Evolutionary conservation across 1,139 yeast genomes (phyloP), one percentile per base, ranked within the genome.

Genomic region (Blastobotrys proliferans): DNA sequence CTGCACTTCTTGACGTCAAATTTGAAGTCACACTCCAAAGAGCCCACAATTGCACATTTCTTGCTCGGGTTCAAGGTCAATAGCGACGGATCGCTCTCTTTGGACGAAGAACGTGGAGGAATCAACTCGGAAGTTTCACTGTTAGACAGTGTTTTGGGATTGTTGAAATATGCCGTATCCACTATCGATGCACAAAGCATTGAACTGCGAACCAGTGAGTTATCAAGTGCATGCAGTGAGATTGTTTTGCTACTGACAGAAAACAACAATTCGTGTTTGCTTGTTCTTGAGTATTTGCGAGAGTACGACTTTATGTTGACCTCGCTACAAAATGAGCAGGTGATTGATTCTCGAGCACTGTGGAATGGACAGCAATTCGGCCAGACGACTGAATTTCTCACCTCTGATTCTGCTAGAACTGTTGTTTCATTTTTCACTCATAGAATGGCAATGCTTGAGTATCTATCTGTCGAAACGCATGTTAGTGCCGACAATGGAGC

Each of bases 381-480:
- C 11, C 35, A 1, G 64, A 67, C 28, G 4, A 70, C 67, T 13
- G 37, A 48, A 33, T 62, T 70, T n/a, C 44, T 46, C 39, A 38
- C 45, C 21, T 41, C 55, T 6, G 49, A 48, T 10, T 48, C 76
- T 26, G 66, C 75, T 38, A 73, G 77, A 26, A 71, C 94, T 0
- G 68, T 86, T 43, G 67, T 79, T 35, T 69, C 80, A 0, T 83
- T 85, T 53, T 72, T 83, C 45, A 72, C 69, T 35, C 82, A 79
- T 51, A 73, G 95, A 56, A 74, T 79, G 36, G 67, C 73, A 21
- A 66, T 83, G 6, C 66, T 86, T 26, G 85, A 83, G 51, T 79
- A 80, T 53, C 64, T 86, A 44, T 76, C 92, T n/a, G 64, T 83
- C 45, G 94, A 86, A 51, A 69, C 87, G 25, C 88, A 83, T 56